Conservation (phyloP, 176 grass and related monocot genomes). For the Paspalum vaginatum region DNA sequence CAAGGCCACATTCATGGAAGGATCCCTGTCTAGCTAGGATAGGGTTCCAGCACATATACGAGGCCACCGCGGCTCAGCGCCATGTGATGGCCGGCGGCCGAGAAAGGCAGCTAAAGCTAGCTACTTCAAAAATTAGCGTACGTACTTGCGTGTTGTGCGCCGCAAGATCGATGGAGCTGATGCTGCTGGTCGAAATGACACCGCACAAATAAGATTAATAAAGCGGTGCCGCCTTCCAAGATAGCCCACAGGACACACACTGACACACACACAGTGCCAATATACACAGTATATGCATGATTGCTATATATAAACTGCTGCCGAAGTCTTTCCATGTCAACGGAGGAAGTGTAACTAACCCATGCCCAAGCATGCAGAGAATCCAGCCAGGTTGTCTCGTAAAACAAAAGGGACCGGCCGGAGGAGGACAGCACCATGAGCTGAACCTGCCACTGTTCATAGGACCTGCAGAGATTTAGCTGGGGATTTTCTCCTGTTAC, state of each 20-base stretch:
- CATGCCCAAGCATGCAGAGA: not conserved
- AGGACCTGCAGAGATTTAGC: conserved; percentile 32
- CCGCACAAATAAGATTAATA: conserved; percentile 28
- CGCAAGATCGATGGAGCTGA: not conserved
- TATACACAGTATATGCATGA: not conserved
- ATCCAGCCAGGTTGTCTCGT: conserved; percentile 28
- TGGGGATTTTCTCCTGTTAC: not conserved
- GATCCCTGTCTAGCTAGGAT: not conserved
- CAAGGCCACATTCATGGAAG: conserved; percentile 32
- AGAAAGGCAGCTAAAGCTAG: not conserved
- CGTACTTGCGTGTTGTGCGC: not conserved
- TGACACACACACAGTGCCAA: not conserved
- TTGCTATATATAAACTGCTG: not conserved
- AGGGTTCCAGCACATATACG: not conserved
- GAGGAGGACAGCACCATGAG: not conserved
- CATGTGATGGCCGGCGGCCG: conserved; percentile 10
- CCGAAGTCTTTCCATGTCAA: not conserved
- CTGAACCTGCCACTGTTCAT: conserved; percentile 31
- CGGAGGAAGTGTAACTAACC: not conserved
- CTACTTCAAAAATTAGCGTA: not conserved
- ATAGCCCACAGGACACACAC: not conserved
- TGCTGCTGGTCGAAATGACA: not conserved
- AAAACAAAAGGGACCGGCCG: not conserved
- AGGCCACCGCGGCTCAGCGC: not conserved
- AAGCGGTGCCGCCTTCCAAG: not conserved